These are phyloP conservation scores for Scleromitrula shiraiana DNA, from an alignment of 2,329 filamentous ascomycete species.

Conservation along the genomic window DNA sequence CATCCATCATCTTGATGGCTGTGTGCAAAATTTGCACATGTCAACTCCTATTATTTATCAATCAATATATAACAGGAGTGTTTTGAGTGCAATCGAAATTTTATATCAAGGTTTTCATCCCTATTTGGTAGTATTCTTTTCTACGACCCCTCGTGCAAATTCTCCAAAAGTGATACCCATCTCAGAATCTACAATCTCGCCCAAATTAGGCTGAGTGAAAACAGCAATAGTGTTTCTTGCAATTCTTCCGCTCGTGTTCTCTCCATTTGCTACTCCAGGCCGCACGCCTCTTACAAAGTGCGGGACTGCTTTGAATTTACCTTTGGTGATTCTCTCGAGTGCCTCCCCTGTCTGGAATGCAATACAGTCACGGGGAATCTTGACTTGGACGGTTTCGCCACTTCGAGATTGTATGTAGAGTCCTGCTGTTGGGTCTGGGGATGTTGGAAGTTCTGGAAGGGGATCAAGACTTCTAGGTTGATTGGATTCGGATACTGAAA, in stretches of 20 bases:
- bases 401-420: slow-evolving; percentile 89
- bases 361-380: slow-evolving; percentile 83
- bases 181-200: slow-evolving; percentile 64
- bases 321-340: slow-evolving; percentile 82
- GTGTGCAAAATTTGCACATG: too few relatives aligned
- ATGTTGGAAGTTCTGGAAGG: slow-evolving; percentile 62
- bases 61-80: too few relatives aligned
- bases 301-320: slow-evolving; percentile 86
- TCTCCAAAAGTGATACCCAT: slow-evolving; percentile 64
- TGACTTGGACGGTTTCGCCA: slow-evolving; percentile 78
- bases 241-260: slow-evolving; percentile 42
- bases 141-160: slow-evolving; percentile 47
- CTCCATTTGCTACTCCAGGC: slow-evolving; percentile 35
- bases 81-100: too few relatives aligned
- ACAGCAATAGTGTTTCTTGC: slow-evolving; percentile 87
- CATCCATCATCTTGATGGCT: too few relatives aligned
- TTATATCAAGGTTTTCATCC: too few relatives aligned
- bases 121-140: slow-evolving; percentile 30
- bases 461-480: slow-evolving; percentile 35
- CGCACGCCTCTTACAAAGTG: slow-evolving; percentile 83
- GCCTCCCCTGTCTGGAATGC: slow-evolving; percentile 96
- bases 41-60: too few relatives aligned
- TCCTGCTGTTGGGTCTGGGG: slow-evolving; percentile 77
- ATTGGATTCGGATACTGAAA: slow-evolving; percentile 26
- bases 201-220: slow-evolving; percentile 93